Evolutionary conservation across 2,329 filamentous ascomycete species (phyloP).

Genomic region (Colletotrichum orbiculare): DNA sequence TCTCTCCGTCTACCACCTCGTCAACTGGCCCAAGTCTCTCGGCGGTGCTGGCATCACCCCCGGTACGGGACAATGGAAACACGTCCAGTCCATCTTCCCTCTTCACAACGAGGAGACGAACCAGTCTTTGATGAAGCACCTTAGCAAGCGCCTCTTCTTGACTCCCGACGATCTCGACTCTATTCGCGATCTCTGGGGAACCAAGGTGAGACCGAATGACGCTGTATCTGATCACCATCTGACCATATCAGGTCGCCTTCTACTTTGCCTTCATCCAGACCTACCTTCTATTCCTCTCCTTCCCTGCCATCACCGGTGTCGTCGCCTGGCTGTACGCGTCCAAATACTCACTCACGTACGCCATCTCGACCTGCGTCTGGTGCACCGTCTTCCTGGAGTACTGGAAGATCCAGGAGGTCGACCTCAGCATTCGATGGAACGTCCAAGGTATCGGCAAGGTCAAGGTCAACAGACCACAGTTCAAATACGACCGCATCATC

Average conservation of each 20-base stretch:
- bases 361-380: conserved; percentile 74
- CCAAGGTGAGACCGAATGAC: conserved; percentile 54
- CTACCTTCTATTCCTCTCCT: conserved; percentile 77
- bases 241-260: conserved; percentile 69
- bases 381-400: conserved; percentile 81
- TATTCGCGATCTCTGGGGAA: conserved; percentile 71
- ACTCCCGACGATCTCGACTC: conserved; percentile 64
- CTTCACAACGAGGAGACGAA: conserved; percentile 70
- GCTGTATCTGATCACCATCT: neutral
- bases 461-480: conserved; percentile 73
- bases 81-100: conserved; percentile 71
- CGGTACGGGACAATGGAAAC: conserved; percentile 66
- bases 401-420: conserved; percentile 81
- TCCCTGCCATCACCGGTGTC: conserved; percentile 76
- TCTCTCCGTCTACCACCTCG: conserved; percentile 76
- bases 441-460: conserved; percentile 75
- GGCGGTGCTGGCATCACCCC: conserved; percentile 74
- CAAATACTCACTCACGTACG: conserved; percentile 77
- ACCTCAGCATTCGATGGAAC: conserved; percentile 78
- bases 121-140: conserved; percentile 65
- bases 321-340: conserved; percentile 75
- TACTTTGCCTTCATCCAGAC: conserved; percentile 87
- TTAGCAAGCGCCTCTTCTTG: conserved; percentile 64
- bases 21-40: conserved; percentile 66
- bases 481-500: conserved; percentile 70